A percentile compares a stretch with the other conserved stretches of the same genome.
phyloP scores from a whole-genome alignment of 2,329 filamentous ascomycete genomes.

The Acrodontium crateriforme region DNA sequence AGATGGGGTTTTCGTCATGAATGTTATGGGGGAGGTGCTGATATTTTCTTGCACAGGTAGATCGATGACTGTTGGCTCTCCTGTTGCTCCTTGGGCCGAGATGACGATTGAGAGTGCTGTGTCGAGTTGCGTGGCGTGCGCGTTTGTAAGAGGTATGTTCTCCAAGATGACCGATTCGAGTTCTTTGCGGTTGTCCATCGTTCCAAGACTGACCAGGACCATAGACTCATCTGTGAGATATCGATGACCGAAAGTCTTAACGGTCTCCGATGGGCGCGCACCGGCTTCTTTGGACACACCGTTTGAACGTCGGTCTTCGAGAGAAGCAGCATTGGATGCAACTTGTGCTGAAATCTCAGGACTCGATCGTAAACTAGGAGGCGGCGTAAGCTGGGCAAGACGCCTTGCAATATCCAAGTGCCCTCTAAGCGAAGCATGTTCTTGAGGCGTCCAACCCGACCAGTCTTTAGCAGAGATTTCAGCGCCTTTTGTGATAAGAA shows the following conservation, averaged over 20 bases:
- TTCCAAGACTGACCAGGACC: slow-evolving; percentile 82
- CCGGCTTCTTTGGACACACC: slow-evolving; percentile 23
- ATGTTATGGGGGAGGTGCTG: slow-evolving; percentile 83
- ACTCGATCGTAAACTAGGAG: slow-evolving; percentile 18
- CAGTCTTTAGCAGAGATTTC: slow-evolving; percentile 62
- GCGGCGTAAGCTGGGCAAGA: slow-evolving; percentile 45
- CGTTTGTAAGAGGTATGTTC: slow-evolving; percentile 71
- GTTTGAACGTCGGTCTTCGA: slow-evolving; percentile 32
- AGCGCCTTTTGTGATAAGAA: slow-evolving; percentile 66
- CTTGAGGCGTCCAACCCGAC: slow-evolving; percentile 86
- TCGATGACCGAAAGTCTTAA: slow-evolving; percentile 92
- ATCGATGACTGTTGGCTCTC: slow-evolving; percentile 81
- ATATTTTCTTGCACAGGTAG: slow-evolving; percentile 89
- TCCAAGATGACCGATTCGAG: slow-evolving; percentile 74
- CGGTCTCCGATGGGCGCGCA: slow-evolving; percentile 48
- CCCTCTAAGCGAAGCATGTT: slow-evolving; percentile 81
- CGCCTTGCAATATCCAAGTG: slow-evolving; percentile 68
- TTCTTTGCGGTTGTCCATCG: slow-evolving; percentile 80
- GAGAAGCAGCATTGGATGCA: slow-evolving; percentile 36
- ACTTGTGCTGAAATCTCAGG: slow-evolving; percentile 11
- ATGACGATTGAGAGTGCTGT: slow-evolving; percentile 87
- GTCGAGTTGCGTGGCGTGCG: slow-evolving; percentile 84
- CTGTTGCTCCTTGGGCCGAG: slow-evolving; percentile 68
- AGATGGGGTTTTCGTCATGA: slow-evolving; percentile 61
- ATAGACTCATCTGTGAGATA: slow-evolving; percentile 83